These are phyloP conservation scores for Rhodotorula toruloides DNA, from an alignment of 768 basidiomycete species.

Conservation along the genomic window DNA sequence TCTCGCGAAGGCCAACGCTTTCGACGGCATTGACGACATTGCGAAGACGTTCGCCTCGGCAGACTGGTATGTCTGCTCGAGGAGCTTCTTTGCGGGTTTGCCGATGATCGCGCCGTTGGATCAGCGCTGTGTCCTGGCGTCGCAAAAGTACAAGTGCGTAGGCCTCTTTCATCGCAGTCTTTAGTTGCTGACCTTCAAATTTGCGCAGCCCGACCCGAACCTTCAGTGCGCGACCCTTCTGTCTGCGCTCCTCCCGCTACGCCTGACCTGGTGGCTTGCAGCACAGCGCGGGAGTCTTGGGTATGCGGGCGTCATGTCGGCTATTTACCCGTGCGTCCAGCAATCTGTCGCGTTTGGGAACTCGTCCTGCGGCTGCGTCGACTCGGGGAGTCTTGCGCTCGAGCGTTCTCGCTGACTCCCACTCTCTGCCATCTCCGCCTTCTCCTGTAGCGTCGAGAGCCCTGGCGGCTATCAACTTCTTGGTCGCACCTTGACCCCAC, in stretches of 20 bases:
- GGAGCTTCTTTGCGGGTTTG: neutral
- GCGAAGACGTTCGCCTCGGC: constrained; percentile 54
- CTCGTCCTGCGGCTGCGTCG: no score
- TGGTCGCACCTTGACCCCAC: constrained; percentile 61
- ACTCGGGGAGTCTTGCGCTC: no score
- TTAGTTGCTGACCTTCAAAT: neutral
- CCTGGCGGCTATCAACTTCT: constrained; percentile 61
- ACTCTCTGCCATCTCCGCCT: neutral
- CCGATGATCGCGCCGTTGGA: constrained; percentile 51
- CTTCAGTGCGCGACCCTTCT: no score
- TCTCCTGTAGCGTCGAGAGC: constrained; percentile 6
- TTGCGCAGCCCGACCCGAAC: constrained; percentile 56
- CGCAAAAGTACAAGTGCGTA: constrained; percentile 63
- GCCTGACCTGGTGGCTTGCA: no score
- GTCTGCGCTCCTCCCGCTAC: no score
- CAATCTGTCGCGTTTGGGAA: no score
- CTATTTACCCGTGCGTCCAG: constrained; percentile 59
- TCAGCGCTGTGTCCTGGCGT: constrained; percentile 57
- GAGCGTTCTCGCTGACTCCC: constrained; percentile 48
- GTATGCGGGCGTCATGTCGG: constrained; percentile 62
- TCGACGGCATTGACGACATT: constrained; percentile 52
- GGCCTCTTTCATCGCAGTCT: neutral
- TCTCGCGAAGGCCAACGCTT: constrained; percentile 60
- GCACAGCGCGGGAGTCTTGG: constrained; percentile 68
- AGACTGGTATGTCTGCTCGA: neutral